Percentiles rank a stretch among this genome's conserved stretches.
phyloP scores from a whole-genome alignment of 129 eudicot genomes.

The Saussurea involucrata region DNA sequence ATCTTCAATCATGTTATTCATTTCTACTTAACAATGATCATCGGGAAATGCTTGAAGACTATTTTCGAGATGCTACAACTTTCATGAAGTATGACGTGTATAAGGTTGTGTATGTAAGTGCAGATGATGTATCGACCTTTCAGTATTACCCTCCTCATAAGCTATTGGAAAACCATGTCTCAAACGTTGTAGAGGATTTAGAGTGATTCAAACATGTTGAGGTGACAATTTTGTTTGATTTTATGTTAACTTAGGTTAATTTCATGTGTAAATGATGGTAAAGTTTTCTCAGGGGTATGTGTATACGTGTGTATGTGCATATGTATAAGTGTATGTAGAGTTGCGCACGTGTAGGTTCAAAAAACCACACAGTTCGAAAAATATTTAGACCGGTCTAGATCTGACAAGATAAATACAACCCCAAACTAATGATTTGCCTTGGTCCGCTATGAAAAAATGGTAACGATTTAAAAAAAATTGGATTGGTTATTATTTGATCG shows the following conservation, averaged over 20 bases:
- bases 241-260: background rate
- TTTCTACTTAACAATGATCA: slow-evolving; percentile 40
- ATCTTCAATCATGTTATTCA: slow-evolving; percentile 45
- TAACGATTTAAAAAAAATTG: background rate
- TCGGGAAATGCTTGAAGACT: slow-evolving; percentile 33
- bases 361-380: background rate
- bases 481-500: background rate
- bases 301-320: background rate
- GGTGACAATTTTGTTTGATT: background rate
- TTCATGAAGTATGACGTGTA: slow-evolving; percentile 54
- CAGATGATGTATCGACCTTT: slow-evolving; percentile 23
- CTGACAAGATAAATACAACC: background rate
- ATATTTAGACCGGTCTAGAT: background rate
- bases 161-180: slow-evolving; percentile 27
- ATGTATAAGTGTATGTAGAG: background rate
- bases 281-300: background rate
- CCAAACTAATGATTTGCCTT: background rate
- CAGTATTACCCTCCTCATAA: slow-evolving; percentile 38
- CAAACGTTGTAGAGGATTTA: slow-evolving; percentile 6
- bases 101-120: slow-evolving; percentile 63
- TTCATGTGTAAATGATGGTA: background rate
- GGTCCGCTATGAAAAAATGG: background rate
- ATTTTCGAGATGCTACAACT: slow-evolving; percentile 29
- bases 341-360: background rate
- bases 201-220: slow-evolving; percentile 4